These are phyloP conservation scores for Curvularia eragrostidis DNA, from an alignment of 2,329 filamentous ascomycete species.

Conservation along the genomic window DNA sequence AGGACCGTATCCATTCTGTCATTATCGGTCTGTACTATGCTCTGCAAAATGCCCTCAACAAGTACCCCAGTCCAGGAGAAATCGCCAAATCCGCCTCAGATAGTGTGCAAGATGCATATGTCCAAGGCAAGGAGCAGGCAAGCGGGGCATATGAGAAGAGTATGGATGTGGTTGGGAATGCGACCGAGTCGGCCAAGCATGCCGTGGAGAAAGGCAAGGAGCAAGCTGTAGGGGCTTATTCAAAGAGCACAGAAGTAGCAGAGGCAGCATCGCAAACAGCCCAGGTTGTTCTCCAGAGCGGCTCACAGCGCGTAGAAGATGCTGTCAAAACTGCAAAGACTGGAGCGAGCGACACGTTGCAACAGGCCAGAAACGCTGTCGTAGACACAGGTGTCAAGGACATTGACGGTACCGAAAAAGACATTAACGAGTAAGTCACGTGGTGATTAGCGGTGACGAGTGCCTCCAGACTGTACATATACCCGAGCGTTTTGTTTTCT, in stretches of 20 bases:
- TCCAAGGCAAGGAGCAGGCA: conserved; percentile 42
- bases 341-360: conserved; percentile 17
- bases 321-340: conserved; percentile 36
- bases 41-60: conserved; percentile 58
- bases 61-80: conserved; percentile 52
- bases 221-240: conserved; percentile 23
- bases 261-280: conserved; percentile 13
- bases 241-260: conserved; percentile 16
- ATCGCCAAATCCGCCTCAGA: conserved; percentile 43
- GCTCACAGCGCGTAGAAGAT: conserved; percentile 21
- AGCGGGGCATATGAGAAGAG: conserved; percentile 32
- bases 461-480: conserved; percentile 28
- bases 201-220: conserved; percentile 39
- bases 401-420: conserved; percentile 24
- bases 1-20: conserved; percentile 75
- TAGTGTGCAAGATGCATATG: conserved; percentile 39
- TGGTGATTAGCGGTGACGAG: neutral
- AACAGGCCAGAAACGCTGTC: conserved; percentile 29
- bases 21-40: conserved; percentile 76
- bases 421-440: conserved; percentile 22
- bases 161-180: conserved; percentile 34
- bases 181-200: conserved; percentile 36
- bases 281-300: conserved; percentile 23
- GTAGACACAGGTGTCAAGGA: conserved; percentile 25
- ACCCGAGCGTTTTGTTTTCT: conserved; percentile 16